These are phyloP conservation scores for Talaromyces thailandensis DNA, from an alignment of 495 filamentous ascomycete genomes.

Conservation along the genomic window DNA sequence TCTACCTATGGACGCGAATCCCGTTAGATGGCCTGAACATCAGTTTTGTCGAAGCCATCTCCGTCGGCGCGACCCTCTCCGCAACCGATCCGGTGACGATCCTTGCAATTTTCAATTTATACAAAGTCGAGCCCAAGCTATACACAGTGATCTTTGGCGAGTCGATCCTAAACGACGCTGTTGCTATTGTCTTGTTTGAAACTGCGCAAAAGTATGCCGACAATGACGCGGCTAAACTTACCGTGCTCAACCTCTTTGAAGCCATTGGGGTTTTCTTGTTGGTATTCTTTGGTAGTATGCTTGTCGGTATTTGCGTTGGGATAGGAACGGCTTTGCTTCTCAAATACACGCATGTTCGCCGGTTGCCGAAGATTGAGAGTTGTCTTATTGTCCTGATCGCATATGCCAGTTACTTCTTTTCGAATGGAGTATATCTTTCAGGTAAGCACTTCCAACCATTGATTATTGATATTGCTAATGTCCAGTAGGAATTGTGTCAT, in stretches of 20 bases:
- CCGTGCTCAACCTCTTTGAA: conserved; percentile 71
- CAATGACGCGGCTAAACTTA: conserved; percentile 51
- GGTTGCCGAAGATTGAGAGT: conserved; percentile 94
- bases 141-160: conserved; percentile 98
- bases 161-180: conserved; percentile 94
- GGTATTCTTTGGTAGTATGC: conserved; percentile 89
- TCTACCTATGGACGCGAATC: conserved; percentile 83
- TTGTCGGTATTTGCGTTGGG: conserved; percentile 80
- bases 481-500: conserved; percentile 76
- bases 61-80: conserved; percentile 89
- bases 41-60: conserved; percentile 87
- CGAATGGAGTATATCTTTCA: conserved; percentile 88
- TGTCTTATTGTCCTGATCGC: conserved; percentile 88
- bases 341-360: conserved; percentile 86
- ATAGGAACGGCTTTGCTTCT: conserved; percentile 77
- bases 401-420: conserved; percentile 95
- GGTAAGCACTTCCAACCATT: conserved; percentile 45
- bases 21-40: conserved; percentile 78
- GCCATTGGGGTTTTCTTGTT: conserved; percentile 90
- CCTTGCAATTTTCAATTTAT: conserved; percentile 96
- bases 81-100: conserved; percentile 97
- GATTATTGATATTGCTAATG: conserved; percentile 6
- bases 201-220: conserved; percentile 81
- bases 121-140: conserved; percentile 96
- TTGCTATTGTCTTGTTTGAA: conserved; percentile 97